Base-by-base conservation (phyloP, 2,329 filamentous ascomycete genomes). In the Ilyonectria destructans region DNA sequence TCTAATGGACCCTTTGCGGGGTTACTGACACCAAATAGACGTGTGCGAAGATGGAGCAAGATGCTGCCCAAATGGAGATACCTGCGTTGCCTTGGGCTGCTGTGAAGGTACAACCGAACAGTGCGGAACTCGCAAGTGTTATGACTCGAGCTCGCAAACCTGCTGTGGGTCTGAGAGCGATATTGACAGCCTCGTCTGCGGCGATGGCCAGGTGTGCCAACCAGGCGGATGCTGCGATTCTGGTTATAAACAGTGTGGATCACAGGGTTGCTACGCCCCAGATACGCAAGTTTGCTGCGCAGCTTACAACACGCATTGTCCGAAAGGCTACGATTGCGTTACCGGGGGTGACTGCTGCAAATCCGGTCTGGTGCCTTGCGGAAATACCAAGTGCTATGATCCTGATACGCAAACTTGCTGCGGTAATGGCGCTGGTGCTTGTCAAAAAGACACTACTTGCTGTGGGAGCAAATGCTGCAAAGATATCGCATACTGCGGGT, bases 381-480 rank as follows among this genome's bases (percentile, higher is more conserved):
- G 58, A 33, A 46, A 6, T n/a, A 33, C 9, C 17, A 61, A 61
- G 31, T 61, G 58, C 23, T 58, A 58, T 26, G 31, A 58, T 6
- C 56, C 56, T 0, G 45, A 58, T 26, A 58, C 56, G 15, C 26
- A 61, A 26, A 54, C 7, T 15, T 61, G 58, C 35, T 61, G 58
- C 37, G 31, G 35, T 21, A 55, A 55, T 5, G 58, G 58, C 2
- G n/a, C 49, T 5, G 58, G 58, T 3, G n/a, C 49, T 6, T 61
- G 58, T 35, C 23, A 54, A 9, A 45, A 10, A 17, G 58, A 35
- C 31, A 54, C 35, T 6, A 61, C 48, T 6, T 61, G 58, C 37
- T 61, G 58, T 23, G 49, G 23, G 3, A 61, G 54, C 13, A 17
- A 54, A n/a, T 61, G 58, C 58, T 61, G 58, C 26, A 61, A n/a